Conservation (phyloP, 2,329 filamentous ascomycete genomes). For the Colletotrichum eleusines region DNA sequence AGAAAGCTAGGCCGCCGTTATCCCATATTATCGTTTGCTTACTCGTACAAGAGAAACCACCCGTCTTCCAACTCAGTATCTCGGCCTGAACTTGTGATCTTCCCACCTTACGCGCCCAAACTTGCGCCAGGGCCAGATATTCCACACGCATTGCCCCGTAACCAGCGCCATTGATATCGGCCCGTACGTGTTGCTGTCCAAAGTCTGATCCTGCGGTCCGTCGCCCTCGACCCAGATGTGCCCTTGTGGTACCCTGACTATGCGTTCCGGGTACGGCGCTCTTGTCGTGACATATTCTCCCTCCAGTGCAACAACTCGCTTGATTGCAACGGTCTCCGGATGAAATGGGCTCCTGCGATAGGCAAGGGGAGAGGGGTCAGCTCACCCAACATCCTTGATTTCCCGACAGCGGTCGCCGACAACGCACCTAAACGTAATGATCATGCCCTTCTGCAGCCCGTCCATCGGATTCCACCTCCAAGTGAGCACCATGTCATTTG, state of each 20-base stretch:
- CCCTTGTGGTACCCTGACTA: slow-evolving; percentile 78
- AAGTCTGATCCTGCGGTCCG: slow-evolving; percentile 74
- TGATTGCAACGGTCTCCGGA: slow-evolving; percentile 78
- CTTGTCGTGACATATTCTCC: slow-evolving; percentile 81
- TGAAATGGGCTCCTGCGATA: slow-evolving; percentile 74
- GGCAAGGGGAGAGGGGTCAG: slow-evolving; percentile 1
- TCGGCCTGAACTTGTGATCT: slow-evolving; percentile 57
- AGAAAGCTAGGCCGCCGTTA: neutral
- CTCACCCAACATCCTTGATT: neutral
- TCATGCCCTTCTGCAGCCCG: slow-evolving; percentile 76
- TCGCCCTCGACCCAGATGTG: slow-evolving; percentile 98
- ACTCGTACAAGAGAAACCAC: slow-evolving; percentile 4
- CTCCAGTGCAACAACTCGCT: slow-evolving; percentile 84
- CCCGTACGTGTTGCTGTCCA: slow-evolving; percentile 92
- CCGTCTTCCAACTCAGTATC: slow-evolving; percentile 48
- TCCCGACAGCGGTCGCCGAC: neutral
- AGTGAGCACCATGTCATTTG: slow-evolving; percentile 68
- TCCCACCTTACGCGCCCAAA: slow-evolving; percentile 69
- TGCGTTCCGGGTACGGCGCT: slow-evolving; percentile 67
- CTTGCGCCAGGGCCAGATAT: slow-evolving; percentile 76
- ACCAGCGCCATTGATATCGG: slow-evolving; percentile 83
- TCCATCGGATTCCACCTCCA: slow-evolving; percentile 70
- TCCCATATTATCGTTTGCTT: neutral
- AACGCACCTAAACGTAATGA: slow-evolving; percentile 76
- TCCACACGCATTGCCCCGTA: slow-evolving; percentile 77